Evolutionary conservation across 2,329 filamentous ascomycete species (phyloP), one percentile per base, ranked within the genome.

Genomic region (Diaporthe sp.): DNA sequence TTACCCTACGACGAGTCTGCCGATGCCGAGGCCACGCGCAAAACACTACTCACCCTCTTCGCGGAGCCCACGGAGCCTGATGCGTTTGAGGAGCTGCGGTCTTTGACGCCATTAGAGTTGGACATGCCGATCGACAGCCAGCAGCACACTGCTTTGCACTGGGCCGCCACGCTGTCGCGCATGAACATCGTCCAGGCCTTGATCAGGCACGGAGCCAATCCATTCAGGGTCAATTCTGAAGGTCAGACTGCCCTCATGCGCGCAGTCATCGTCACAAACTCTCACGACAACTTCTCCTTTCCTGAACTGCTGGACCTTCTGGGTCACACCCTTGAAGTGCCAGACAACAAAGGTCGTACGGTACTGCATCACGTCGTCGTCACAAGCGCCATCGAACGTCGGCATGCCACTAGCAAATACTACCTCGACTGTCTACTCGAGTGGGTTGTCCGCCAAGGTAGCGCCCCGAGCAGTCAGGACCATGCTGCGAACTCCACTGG

Each of bases 321-420:
- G 9, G 95, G 95, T 15, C 91, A 94, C 35, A 96, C 96, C 0
- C 97, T 99, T 76, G 96, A 98, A 78, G 92, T 97, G 57, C 90
- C 95, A 30, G 97, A 99, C 82, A 91, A 94, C 58, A 95, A 95
- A 82, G 96, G 96, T 12, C 90, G 97, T 50, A 98, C 96, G 0
- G 95, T 98, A 19, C 87, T 99, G 33, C 97, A 99, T 81, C 97
- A 99, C 81, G 98, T 99, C 79, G 96, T 97, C 7, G 92, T 98
- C 45, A 97, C 97, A 22, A 98, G 96, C 76, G 97, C 96, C 9
- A 97, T 98, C 79, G 98, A 98, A 82, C 96, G 96, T 9, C 92
- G 97, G 66, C 96, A 95, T 74, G 92, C 95, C 55, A 96, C 97
- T 30, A 97, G 95, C 82, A 94, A 96, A 77, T 98, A 98, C 82